Evolutionary conservation across 441 rosid species (phyloP), one percentile per base, ranked within the genome.

Genomic region (Populus hybrid): DNA sequence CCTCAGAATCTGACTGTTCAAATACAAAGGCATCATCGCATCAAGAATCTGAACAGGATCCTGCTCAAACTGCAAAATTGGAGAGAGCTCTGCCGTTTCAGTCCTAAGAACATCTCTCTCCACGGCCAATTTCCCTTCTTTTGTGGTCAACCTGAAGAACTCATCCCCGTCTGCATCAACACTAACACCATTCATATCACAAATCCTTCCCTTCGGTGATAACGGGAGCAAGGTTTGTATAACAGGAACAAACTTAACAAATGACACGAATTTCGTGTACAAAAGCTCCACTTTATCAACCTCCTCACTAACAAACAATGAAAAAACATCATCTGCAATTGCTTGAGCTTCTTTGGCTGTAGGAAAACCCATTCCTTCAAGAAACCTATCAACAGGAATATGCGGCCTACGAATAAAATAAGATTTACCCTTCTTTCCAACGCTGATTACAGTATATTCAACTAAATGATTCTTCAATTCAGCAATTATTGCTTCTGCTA

Each of bases 1-100:
- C 89, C 92, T 92, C 87, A 93, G 85, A 74, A 93, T 83, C 94
- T 93, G 98, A 81, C 97, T 90, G 78, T 92, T 91, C 67, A 92
- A 81, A 81, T 93, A 92, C 70, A 92, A 83, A 68, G 98, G 98
- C 91, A 93, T 80, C 86, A 92, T 75, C 68, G 98, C 93, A 84
- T 93, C 97, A 65, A 93, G 97, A 79, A 92, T 93, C 89, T 92
- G 97, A 78, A 84, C 89, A 10, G 95, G 98, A 38, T 93, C 98
- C 84, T 93, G 97, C 84, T 93, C 98, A 68, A 93, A 93, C 81
- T 92, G 87, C 88, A 90, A 74, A 57, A 92, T 87, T 3, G 91
- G 94, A 6, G 88, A 83, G 77, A 88, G 81, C 30, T 79, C 83
- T 4, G 73, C 65, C 1, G 83, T 85, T 69, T 79, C 75, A 34